phyloP scores from a whole-genome alignment of 2,329 filamentous ascomycete species.

The Microcyclosporella mali region DNA sequence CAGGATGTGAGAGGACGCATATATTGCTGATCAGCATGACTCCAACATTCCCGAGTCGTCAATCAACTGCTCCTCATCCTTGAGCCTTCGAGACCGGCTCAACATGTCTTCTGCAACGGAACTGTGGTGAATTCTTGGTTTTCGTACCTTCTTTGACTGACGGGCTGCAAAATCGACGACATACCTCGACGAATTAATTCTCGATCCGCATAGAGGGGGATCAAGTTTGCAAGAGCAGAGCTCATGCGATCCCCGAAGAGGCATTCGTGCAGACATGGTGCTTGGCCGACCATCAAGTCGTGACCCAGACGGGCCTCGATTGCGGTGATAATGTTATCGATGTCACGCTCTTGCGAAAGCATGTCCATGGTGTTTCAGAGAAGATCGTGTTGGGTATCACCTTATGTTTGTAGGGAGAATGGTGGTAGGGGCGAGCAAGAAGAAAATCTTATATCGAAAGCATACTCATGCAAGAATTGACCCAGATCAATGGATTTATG shows the following conservation, averaged over 20 bases:
- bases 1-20: constrained; percentile 44
- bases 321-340: constrained; percentile 12
- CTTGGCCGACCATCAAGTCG: constrained; percentile 6
- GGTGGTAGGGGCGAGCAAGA: not conserved
- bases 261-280: not conserved
- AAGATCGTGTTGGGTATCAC: constrained; percentile 24
- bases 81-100: constrained; percentile 20
- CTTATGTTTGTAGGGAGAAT: too few species aligned
- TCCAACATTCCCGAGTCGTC: constrained; percentile 16
- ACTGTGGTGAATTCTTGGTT: constrained; percentile 15
- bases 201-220: constrained; percentile 29
- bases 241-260: not conserved
- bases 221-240: constrained; percentile 20
- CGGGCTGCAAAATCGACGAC: constrained; percentile 21
- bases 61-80: constrained; percentile 21
- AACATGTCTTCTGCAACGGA: constrained; percentile 19
- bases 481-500: constrained; percentile 18
- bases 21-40: constrained; percentile 43
- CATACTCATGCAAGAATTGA: constrained; percentile 21
- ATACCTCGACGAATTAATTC: constrained; percentile 18
- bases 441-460: constrained; percentile 7
- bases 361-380: constrained; percentile 17
- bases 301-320: constrained; percentile 20
- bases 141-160: constrained; percentile 18
- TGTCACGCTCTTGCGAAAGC: constrained; percentile 18